phyloP scores from a whole-genome alignment of 371 early-diverging fungal genomes.

The Dichotomocladium elegans region DNA sequence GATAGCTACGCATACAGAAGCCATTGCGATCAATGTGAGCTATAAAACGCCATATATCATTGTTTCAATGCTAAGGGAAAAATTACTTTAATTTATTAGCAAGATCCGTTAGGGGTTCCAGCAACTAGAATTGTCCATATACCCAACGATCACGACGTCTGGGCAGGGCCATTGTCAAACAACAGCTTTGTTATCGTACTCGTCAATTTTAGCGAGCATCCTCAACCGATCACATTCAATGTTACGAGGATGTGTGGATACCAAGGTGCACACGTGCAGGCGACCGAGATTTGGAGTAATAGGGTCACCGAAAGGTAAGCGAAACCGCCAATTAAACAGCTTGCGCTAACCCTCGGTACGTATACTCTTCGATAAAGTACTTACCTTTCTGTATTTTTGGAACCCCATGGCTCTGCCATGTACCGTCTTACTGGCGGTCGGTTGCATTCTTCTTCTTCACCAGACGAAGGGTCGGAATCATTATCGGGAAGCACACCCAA shows the following conservation, averaged over 20 bases:
- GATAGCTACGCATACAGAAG: constrained; percentile 24
- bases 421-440: too few species aligned
- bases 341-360: too few species aligned
- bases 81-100: too few species aligned
- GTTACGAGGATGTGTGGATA: neutral
- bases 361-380: too few species aligned
- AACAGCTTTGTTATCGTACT: constrained; percentile 1
- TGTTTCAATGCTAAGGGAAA: too few species aligned
- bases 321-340: too few species aligned
- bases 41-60: neutral
- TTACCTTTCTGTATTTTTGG: too few species aligned
- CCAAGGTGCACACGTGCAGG: neutral
- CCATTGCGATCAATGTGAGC: constrained; percentile 34
- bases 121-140: constrained; percentile 1
- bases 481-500: too few species aligned
- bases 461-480: too few species aligned
- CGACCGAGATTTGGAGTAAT: neutral
- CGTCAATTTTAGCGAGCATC: constrained; percentile 2
- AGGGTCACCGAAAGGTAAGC: neutral
- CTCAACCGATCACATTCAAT: neutral
- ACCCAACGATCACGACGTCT: neutral
- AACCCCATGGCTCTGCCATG: too few species aligned
- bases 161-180: constrained; percentile 8
- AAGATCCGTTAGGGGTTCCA: constrained; percentile 29
- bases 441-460: too few species aligned